A percentile compares a stretch with the other conserved stretches of the same genome.
Conservation (phyloP, 2,329 filamentous ascomycete species). For the Fusarium sp. region DNA sequence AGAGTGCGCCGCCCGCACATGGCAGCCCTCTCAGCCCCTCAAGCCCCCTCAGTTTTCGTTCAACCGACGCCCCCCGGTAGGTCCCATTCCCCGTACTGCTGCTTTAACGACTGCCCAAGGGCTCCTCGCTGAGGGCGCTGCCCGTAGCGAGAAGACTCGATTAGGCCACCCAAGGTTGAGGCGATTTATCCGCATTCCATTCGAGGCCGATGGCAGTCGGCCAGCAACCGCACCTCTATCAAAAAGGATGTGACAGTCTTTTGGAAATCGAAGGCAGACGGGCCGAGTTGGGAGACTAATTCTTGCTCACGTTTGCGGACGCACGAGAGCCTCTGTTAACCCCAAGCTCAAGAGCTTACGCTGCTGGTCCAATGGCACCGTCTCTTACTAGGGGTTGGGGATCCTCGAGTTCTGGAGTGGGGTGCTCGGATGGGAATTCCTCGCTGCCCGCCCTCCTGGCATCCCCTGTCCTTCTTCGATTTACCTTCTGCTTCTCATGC, state of each 20-base stretch:
- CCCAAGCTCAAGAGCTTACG: constrained; percentile 1
- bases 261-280: not conserved
- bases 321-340: not conserved
- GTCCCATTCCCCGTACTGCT: constrained; percentile 18
- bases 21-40: constrained; percentile 31
- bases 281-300: not conserved
- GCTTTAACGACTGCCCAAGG: constrained; percentile 29
- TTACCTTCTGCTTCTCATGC: constrained; percentile 22
- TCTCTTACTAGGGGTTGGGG: constrained; percentile 10
- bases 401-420: constrained; percentile 31
- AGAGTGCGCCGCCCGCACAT: constrained; percentile 34
- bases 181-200: constrained; percentile 35
- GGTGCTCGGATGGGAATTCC: constrained; percentile 9
- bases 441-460: constrained; percentile 5
- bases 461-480: constrained; percentile 4
- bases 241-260: not conserved
- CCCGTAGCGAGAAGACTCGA: constrained; percentile 27
- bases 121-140: constrained; percentile 44
- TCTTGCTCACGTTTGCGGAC: not conserved
- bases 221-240: not conserved
- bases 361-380: not conserved
- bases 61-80: constrained; percentile 19
- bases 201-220: not conserved
- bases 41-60: constrained; percentile 22
- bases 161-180: constrained; percentile 27